Conservation (phyloP, 139 green algal genomes). For the Coelastrella sp. region DNA sequence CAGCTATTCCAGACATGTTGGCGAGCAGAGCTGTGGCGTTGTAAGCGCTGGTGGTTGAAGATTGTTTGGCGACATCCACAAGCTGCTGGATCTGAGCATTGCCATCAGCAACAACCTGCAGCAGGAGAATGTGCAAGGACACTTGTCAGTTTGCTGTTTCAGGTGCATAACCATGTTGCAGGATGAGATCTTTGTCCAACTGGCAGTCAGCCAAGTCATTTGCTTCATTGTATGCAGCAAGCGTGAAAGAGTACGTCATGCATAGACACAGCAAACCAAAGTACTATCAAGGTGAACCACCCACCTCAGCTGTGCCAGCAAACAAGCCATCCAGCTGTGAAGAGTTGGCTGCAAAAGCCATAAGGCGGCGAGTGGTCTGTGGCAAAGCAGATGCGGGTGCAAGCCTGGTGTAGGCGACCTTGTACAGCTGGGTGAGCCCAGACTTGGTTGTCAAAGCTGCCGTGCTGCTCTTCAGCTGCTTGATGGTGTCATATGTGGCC, state of each 20-base stretch:
- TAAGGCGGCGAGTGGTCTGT: neutral
- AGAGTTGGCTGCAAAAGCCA: neutral
- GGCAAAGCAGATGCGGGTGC: neutral
- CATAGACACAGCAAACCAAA: no score
- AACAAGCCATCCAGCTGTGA: neutral
- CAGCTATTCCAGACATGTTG: neutral
- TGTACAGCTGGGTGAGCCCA: neutral
- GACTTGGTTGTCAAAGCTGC: neutral
- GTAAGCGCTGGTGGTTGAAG: neutral
- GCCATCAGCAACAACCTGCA: neutral
- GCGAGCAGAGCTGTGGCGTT: neutral
- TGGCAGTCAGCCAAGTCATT: no score
- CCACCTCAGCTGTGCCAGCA: neutral
- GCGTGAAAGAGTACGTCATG: no score
- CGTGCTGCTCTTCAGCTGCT: neutral
- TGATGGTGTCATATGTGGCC: neutral
- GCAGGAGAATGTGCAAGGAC: neutral
- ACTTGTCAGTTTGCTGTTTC: neutral
- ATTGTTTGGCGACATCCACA: neutral
- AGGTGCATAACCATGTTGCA: neutral
- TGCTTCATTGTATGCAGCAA: no score
- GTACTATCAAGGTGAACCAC: neutral
- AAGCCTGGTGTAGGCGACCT: neutral
- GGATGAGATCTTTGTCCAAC: no score
- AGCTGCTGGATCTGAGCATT: slow-evolving; percentile 11